Percentiles rank a stretch among this genome's conserved stretches.
Evolutionary conservation across 305 asterid genomes (phyloP).

Genomic region (Coffea humblotiana): DNA sequence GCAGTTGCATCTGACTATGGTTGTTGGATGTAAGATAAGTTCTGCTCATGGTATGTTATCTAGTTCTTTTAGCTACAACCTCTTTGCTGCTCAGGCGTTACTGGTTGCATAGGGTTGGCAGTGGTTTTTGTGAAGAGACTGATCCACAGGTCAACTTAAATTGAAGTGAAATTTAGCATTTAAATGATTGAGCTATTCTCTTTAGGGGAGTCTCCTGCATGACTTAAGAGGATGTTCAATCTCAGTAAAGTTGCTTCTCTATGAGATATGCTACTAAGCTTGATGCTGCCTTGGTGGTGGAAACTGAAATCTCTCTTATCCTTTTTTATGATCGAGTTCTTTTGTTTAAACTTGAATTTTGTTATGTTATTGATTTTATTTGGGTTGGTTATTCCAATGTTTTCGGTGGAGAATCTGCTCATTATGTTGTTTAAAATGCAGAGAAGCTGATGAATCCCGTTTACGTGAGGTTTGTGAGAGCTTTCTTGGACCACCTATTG

Average conservation of each 20-base stretch:
- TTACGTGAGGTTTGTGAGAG: slow-evolving; percentile 93
- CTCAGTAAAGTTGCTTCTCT: background rate
- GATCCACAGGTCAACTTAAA: background rate
- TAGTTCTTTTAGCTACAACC: background rate
- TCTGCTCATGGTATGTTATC: background rate
- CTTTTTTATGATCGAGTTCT: background rate
- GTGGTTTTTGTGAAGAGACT: background rate
- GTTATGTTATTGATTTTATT: background rate
- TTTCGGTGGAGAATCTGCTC: background rate
- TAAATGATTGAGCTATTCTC: background rate
- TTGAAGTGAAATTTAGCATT: background rate
- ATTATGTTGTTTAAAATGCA: slow-evolving; percentile 32
- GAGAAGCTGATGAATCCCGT: slow-evolving; percentile 93
- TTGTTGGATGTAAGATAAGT: background rate
- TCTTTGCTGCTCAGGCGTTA: background rate
- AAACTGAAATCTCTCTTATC: background rate
- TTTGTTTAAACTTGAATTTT: background rate
- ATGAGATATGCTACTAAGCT: background rate
- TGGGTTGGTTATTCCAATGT: background rate
- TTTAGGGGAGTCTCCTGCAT: background rate
- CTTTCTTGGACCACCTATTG: slow-evolving; percentile 96
- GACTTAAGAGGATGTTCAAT: background rate
- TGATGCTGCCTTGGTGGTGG: background rate
- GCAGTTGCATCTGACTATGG: background rate
- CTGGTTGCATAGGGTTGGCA: no score